Base-by-base conservation (phyloP, 2,329 filamentous ascomycete genomes). In the Penicillium sp. region DNA sequence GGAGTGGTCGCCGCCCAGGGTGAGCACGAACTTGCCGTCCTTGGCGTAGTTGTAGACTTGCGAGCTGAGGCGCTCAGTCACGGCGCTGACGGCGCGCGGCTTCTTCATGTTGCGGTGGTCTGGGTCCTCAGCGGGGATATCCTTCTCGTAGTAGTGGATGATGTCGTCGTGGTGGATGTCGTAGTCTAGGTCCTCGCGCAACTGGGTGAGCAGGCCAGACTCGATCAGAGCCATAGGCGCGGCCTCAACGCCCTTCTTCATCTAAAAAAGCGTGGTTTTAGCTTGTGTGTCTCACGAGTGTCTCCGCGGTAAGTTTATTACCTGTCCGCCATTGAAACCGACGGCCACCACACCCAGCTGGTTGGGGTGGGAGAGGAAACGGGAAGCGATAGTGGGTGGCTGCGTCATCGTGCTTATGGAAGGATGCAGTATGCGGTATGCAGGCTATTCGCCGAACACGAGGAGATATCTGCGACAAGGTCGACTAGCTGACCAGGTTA, bases 281-380 rank as follows among this genome's bases (percentile, higher is more conserved):
- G 18, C 39, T 27, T 31, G 33, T 36, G 22, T 37, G n/a, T 52
- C 24, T 16, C n/a, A 9, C 39, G 46, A 13, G 27, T 41, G 18
- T 53, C 18, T 14, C 5, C 6, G 51, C 39, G 18, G 18, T 22
- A 66, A 66, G 18, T 41, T 31, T 54, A 82, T 69, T 87, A 95
- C 92, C 87, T 97, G 95, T 58, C 95, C 95, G 66, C 94, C 94
- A 55, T 92, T 96, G 82, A 98, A 99, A 63, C 94, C 94, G 39
- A 98, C 95, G 51, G 94, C 92, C 39, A 98, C 92, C 57, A 99
- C 85, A 62, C 94, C 95, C 64, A 99, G 83, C 71, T 98, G 88
- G 72, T 90, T 84, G 35, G 87, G 85, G 72, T 88, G 83, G 64
- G 88, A 83, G 68, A 98, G 89, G 81, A 97, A 98, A 73, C 89